phyloP scores from a whole-genome alignment of 2,329 filamentous ascomycete genomes.

The Westerdykella aurantiaca region DNA sequence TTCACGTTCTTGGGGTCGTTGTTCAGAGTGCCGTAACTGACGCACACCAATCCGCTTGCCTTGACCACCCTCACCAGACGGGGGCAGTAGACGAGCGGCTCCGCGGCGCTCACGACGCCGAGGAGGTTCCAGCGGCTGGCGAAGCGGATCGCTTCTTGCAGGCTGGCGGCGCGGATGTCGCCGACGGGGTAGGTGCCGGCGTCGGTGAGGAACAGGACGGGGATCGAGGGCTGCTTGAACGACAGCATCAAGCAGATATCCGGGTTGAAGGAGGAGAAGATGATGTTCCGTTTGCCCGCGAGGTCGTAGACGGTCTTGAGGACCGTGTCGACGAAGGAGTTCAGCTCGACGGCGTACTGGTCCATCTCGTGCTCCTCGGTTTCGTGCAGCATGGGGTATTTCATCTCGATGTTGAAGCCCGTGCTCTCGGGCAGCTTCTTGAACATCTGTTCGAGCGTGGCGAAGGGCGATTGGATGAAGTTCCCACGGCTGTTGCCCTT shows the following conservation, averaged over 20 bases:
- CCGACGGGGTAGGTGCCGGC: constrained; percentile 75
- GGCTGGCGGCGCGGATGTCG: constrained; percentile 81
- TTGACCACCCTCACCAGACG: constrained; percentile 88
- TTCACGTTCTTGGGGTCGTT: constrained; percentile 82
- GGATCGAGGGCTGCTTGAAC: constrained; percentile 96
- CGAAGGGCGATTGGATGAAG: constrained; percentile 93
- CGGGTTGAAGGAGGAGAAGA: constrained; percentile 96
- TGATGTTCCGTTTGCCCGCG: constrained; percentile 76
- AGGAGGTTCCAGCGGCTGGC: constrained; percentile 91
- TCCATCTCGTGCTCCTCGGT: constrained; percentile 95
- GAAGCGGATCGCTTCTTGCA: constrained; percentile 94
- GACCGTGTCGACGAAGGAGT: constrained; percentile 93
- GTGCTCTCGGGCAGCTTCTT: constrained; percentile 72
- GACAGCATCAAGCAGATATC: constrained; percentile 91
- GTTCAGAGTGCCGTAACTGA: constrained; percentile 87
- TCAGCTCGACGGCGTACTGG: constrained; percentile 89
- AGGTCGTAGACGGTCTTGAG: constrained; percentile 84
- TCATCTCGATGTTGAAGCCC: constrained; percentile 98
- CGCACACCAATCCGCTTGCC: constrained; percentile 86
- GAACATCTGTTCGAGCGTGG: constrained; percentile 91
- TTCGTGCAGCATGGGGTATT: constrained; percentile 97
- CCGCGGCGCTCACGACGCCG: constrained; percentile 82
- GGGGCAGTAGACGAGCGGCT: constrained; percentile 83
- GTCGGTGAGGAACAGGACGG: constrained; percentile 89
- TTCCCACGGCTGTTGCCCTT: constrained; percentile 92